phyloP scores from a whole-genome alignment of 2,329 filamentous ascomycete species.

The Talaromyces albobiverticillius region DNA sequence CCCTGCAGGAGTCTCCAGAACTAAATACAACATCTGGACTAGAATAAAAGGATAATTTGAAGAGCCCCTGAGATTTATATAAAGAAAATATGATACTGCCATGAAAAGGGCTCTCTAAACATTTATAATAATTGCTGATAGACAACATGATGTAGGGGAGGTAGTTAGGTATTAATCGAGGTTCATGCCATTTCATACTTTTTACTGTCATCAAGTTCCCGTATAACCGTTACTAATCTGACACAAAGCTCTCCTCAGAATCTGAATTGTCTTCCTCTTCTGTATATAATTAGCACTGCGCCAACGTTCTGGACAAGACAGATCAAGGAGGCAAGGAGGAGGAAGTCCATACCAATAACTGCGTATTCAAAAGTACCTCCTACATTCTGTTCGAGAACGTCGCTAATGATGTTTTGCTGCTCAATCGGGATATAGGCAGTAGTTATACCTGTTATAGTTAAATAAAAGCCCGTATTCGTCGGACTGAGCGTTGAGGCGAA shows the following conservation, averaged over 20 bases:
- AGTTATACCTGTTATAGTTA: constrained; percentile 27
- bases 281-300: not conserved
- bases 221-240: not conserved
- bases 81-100: no score
- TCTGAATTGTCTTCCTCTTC: not conserved
- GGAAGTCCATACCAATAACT: constrained; percentile 1
- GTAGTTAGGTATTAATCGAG: no score
- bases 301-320: not conserved
- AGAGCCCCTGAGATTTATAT: no score
- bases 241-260: constrained; percentile 5
- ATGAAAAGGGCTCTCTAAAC: no score
- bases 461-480: constrained; percentile 27
- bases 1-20: no score
- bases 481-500: constrained; percentile 20
- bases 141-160: no score
- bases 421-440: constrained; percentile 19
- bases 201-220: no score
- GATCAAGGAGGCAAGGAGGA: not conserved
- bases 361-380: constrained; percentile 26
- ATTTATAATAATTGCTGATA: no score
- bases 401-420: constrained; percentile 27
- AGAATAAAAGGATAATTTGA: no score
- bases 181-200: no score
- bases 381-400: constrained; percentile 21
- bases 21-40: no score